These are phyloP conservation scores for Sporothrix schenckii DNA, from an alignment of 2,329 filamentous ascomycete genomes.

Conservation along the genomic window DNA sequence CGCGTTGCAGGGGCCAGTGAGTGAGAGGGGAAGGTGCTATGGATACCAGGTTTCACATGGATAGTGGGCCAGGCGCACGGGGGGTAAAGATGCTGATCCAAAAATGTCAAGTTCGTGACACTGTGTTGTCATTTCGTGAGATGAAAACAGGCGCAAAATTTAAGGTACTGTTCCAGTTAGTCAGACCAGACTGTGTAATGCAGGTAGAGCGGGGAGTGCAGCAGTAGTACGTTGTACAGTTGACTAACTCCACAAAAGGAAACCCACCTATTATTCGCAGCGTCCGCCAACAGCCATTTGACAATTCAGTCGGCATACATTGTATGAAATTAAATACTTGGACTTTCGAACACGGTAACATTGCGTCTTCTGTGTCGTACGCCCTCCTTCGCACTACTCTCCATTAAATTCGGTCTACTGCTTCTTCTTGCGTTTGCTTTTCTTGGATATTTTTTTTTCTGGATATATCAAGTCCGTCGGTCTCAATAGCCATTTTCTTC, in stretches of 20 bases:
- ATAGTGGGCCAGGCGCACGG: not conserved
- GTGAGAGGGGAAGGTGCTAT: conserved; percentile 7
- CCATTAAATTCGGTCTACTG: not conserved
- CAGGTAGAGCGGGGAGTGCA: not conserved
- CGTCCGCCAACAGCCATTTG: not conserved
- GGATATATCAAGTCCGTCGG: not conserved
- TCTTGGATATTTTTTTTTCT: not conserved
- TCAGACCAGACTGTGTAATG: not conserved
- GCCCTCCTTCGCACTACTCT: not conserved
- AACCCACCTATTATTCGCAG: not conserved
- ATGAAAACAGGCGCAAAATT: not conserved
- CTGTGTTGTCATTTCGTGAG: not conserved
- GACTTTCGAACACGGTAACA: not conserved
- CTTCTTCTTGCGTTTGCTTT: not conserved
- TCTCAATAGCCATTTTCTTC: not conserved
- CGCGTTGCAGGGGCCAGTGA: conserved; percentile 1
- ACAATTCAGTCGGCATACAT: not conserved
- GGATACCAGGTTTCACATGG: not conserved
- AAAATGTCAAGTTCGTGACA: conserved; percentile 10
- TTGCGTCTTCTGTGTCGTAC: not conserved
- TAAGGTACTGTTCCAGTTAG: not conserved
- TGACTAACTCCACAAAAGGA: conserved; percentile 15
- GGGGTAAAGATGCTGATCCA: conserved; percentile 3
- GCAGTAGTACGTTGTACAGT: not conserved
- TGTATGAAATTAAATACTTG: not conserved